Evolutionary conservation across 1,284 basidiomycete genomes (phyloP).

Genomic region (Tetrapyrgos nigripes): DNA sequence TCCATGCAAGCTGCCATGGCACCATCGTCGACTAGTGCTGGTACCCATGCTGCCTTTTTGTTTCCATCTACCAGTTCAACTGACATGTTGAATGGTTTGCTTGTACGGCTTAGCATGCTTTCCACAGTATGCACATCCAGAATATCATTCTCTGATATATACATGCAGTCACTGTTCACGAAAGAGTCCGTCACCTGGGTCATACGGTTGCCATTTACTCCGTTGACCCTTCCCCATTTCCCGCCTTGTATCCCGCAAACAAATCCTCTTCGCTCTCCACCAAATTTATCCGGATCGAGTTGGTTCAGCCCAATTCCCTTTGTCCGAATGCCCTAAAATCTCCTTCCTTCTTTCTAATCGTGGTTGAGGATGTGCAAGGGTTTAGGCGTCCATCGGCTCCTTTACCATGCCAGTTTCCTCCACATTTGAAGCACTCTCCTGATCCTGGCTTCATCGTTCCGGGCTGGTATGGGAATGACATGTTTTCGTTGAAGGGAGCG

Average conservation of each 20-base stretch:
- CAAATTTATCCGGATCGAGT: neutral
- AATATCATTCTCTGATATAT: neutral
- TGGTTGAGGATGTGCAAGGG: neutral
- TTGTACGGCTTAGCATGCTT: neutral
- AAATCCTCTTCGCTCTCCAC: neutral
- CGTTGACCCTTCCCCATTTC: too few species aligned
- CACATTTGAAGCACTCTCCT: neutral
- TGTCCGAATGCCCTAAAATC: neutral
- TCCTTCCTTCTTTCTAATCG: neutral
- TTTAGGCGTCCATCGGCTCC: too few species aligned
- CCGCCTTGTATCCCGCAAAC: neutral
- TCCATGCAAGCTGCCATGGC: slow-evolving; percentile 36
- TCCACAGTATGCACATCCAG: slow-evolving; percentile 10
- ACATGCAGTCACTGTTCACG: too few species aligned
- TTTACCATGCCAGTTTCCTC: neutral
- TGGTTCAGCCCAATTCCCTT: neutral
- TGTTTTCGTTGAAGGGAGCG: neutral
- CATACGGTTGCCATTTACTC: slow-evolving; percentile 1
- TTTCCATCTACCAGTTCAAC: neutral
- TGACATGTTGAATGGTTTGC: neutral
- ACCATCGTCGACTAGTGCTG: slow-evolving; percentile 31
- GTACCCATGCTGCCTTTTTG: slow-evolving; percentile 5
- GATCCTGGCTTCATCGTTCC: neutral
- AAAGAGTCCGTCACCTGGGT: neutral
- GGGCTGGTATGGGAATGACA: neutral